phyloP scores from a whole-genome alignment of 2,329 filamentous ascomycete species.

The Colletotrichum sp. region DNA sequence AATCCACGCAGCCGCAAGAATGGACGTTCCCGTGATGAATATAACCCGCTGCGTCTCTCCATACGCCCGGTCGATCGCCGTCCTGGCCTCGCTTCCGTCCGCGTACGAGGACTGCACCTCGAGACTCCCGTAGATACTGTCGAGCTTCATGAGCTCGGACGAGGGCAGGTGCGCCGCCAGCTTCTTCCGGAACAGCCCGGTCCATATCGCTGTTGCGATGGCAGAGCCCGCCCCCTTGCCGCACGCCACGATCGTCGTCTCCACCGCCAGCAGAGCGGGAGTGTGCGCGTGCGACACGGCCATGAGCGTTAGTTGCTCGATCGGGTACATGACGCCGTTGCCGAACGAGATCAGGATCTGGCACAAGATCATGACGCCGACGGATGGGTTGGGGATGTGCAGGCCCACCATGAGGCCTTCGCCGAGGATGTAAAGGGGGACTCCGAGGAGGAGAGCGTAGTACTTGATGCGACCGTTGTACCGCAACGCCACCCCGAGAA shows the following conservation, averaged over 20 bases:
- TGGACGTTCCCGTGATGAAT: slow-evolving; percentile 35
- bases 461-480: not conserved
- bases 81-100: slow-evolving; percentile 40
- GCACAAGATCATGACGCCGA: not conserved
- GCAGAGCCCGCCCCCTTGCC: slow-evolving; percentile 34
- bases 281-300: slow-evolving; percentile 25
- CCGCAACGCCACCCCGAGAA: not conserved
- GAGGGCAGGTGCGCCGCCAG: not conserved
- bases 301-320: not conserved
- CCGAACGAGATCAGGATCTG: not conserved
- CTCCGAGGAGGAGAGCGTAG: not conserved
- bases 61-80: slow-evolving; percentile 40
- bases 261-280: slow-evolving; percentile 25
- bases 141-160: slow-evolving; percentile 28
- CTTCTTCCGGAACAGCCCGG: slow-evolving; percentile 35
- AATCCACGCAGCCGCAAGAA: slow-evolving; percentile 30
- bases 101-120: slow-evolving; percentile 41
- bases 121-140: slow-evolving; percentile 47
- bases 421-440: not conserved
- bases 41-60: slow-evolving; percentile 48
- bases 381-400: not conserved
- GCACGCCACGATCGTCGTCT: slow-evolving; percentile 30
- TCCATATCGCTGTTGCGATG: slow-evolving; percentile 37
- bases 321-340: not conserved
- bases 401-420: not conserved